Conservation (phyloP, 129 eudicot species). For the Saposhnikovia divaricata region DNA sequence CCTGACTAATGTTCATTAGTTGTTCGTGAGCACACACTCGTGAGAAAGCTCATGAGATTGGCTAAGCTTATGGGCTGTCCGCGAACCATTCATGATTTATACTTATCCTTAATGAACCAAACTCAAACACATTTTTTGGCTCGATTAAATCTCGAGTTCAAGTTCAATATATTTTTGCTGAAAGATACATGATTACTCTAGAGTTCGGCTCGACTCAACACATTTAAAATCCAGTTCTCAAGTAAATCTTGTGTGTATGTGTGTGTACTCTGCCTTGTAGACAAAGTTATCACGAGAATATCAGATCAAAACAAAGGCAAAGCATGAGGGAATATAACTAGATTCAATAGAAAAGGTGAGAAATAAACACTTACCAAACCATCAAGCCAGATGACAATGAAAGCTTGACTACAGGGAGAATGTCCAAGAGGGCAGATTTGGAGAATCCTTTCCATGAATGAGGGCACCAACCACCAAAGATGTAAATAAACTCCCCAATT, state of each 20-base stretch:
- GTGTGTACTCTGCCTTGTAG: neutral
- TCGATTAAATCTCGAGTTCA: too few species aligned
- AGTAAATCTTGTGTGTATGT: neutral
- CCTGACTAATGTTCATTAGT: too few species aligned
- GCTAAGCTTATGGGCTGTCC: too few species aligned
- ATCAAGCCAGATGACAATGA: slow-evolving; percentile 67
- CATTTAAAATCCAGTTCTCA: too few species aligned
- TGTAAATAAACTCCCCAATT: slow-evolving; percentile 45
- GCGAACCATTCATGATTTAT: too few species aligned
- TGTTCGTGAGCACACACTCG: too few species aligned
- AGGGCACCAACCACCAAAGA: slow-evolving; percentile 79
- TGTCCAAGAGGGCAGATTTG: slow-evolving; percentile 44
- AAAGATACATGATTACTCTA: too few species aligned
- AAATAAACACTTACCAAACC: slow-evolving; percentile 43
- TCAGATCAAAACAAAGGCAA: neutral
- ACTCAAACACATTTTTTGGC: too few species aligned
- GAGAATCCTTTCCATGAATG: slow-evolving; percentile 59
- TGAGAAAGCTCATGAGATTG: too few species aligned
- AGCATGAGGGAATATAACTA: neutral
- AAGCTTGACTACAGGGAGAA: slow-evolving; percentile 61
- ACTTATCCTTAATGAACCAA: too few species aligned
- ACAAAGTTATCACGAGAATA: neutral
- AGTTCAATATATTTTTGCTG: too few species aligned
- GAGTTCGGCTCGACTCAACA: too few species aligned
- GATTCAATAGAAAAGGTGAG: neutral